Conservation (phyloP, 1,284 basidiomycete species). For the Cerioporus squamosus region DNA sequence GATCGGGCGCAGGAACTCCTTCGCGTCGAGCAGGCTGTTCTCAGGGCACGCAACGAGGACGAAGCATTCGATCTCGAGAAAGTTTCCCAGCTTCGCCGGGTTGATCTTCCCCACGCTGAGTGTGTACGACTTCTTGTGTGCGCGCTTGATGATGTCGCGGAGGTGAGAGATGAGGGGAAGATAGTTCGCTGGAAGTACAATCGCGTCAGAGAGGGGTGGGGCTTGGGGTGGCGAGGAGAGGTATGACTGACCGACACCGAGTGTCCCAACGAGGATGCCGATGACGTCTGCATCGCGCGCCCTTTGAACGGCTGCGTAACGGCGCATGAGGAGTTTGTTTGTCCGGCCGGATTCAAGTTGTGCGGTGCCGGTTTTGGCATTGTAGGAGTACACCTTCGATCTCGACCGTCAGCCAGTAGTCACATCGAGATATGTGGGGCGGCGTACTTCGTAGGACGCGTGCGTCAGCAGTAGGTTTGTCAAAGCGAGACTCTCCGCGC, state of each 20-base stretch:
- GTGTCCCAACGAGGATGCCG: slow-evolving; percentile 93
- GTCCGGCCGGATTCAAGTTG: slow-evolving; percentile 66
- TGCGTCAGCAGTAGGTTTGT: slow-evolving; percentile 90
- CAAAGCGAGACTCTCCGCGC: slow-evolving; percentile 80
- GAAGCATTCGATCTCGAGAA: slow-evolving; percentile 96
- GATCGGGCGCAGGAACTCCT: slow-evolving; percentile 91
- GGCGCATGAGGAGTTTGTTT: slow-evolving; percentile 89
- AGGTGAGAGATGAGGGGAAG: slow-evolving; percentile 82
- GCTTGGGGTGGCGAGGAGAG: not conserved
- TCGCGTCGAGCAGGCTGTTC: slow-evolving; percentile 87
- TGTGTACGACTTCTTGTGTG: slow-evolving; percentile 91
- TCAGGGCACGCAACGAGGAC: slow-evolving; percentile 95
- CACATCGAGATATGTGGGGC: not conserved
- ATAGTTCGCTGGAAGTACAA: slow-evolving; percentile 66
- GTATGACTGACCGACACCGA: slow-evolving; percentile 78
- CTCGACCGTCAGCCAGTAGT: not conserved
- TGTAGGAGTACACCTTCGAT: slow-evolving; percentile 75
- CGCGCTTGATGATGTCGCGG: slow-evolving; percentile 63
- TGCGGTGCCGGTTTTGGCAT: slow-evolving; percentile 57
- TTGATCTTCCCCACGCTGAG: slow-evolving; percentile 96
- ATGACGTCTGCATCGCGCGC: slow-evolving; percentile 94
- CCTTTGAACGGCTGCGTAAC: slow-evolving; percentile 88
- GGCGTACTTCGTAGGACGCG: slow-evolving; percentile 46
- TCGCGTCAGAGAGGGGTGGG: too few relatives aligned
- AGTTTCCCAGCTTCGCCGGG: slow-evolving; percentile 95